Conservation (phyloP, 192 early-diverging fungal species). For the Chytriomyces hyalinus region DNA sequence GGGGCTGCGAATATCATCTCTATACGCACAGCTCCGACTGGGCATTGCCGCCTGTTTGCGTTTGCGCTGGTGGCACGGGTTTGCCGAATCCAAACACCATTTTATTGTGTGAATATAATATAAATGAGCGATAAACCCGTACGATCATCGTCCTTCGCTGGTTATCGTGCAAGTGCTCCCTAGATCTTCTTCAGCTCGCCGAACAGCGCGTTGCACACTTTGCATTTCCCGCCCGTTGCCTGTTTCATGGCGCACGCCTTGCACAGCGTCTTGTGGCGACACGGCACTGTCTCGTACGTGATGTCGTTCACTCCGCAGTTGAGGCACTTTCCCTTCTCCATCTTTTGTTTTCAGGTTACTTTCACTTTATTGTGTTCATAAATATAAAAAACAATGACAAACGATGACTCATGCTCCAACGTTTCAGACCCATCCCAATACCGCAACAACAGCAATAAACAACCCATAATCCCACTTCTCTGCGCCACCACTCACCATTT, state of each 20-base stretch:
- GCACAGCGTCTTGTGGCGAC: slow-evolving; percentile 49
- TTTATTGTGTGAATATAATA: no score
- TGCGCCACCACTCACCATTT: no score
- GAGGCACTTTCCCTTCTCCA: slow-evolving; percentile 9
- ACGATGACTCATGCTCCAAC: no score
- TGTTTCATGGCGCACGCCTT: slow-evolving; percentile 59
- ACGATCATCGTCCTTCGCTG: no score
- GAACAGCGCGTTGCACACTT: slow-evolving; percentile 48
- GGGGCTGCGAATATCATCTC: no score
- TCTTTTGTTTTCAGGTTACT: no score
- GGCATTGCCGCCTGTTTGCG: not conserved
- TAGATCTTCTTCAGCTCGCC: slow-evolving; percentile 41
- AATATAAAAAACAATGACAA: no score
- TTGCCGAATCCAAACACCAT: not conserved
- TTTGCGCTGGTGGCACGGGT: not conserved
- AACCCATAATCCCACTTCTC: no score
- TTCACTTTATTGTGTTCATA: no score
- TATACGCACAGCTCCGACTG: not conserved
- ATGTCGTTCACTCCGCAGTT: slow-evolving; percentile 42
- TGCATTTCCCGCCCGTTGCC: slow-evolving; percentile 59
- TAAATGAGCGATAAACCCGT: no score
- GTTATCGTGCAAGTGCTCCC: not conserved
- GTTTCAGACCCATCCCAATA: no score
- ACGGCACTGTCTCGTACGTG: slow-evolving; percentile 45
- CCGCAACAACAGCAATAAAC: no score